phyloP scores from a whole-genome alignment of 2,329 filamentous ascomycete species.

The Penicillium sp. region DNA sequence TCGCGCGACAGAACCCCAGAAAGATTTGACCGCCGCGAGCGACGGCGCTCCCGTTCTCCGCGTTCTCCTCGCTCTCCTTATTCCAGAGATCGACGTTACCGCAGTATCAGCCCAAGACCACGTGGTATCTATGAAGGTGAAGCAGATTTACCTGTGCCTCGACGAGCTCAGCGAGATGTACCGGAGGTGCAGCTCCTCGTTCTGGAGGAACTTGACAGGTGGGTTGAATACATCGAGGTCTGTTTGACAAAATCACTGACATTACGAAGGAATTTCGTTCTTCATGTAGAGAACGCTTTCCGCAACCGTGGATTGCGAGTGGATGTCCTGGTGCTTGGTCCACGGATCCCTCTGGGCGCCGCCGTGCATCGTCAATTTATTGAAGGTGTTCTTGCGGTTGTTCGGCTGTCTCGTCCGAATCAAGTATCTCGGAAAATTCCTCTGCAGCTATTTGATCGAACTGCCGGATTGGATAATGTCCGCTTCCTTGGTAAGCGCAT shows the following conservation, averaged over 20 bases:
- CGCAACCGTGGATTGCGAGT: conserved; percentile 67
- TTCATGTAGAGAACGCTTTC: conserved; percentile 78
- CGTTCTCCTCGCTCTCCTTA: conserved; percentile 49
- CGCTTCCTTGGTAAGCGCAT: conserved; percentile 64
- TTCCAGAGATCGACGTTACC: conserved; percentile 60
- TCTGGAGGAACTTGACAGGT: conserved; percentile 69
- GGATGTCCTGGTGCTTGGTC: conserved; percentile 75
- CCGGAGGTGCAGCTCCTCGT: conserved; percentile 88
- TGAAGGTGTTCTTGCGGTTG: conserved; percentile 83
- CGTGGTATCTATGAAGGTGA: conserved; percentile 56
- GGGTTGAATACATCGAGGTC: conserved; percentile 11
- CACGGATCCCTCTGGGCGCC: conserved; percentile 70
- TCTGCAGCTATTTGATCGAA: conserved; percentile 81
- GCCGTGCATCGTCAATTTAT: conserved; percentile 83
- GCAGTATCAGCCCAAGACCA: conserved; percentile 67
- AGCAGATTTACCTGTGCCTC: conserved; percentile 67
- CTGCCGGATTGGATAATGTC: conserved; percentile 69
- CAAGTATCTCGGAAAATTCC: conserved; percentile 72
- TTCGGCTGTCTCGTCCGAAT: conserved; percentile 68
- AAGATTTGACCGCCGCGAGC: conserved; percentile 52
- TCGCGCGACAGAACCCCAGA: conserved; percentile 47
- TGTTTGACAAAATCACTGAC: conserved; percentile 5
- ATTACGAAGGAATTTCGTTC: conserved; percentile 66
- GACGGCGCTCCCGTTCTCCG: conserved; percentile 66
- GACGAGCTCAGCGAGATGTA: conserved; percentile 69